Conservation (phyloP, 208 protist species). For the Kentomonas sorsogonicus region DNA sequence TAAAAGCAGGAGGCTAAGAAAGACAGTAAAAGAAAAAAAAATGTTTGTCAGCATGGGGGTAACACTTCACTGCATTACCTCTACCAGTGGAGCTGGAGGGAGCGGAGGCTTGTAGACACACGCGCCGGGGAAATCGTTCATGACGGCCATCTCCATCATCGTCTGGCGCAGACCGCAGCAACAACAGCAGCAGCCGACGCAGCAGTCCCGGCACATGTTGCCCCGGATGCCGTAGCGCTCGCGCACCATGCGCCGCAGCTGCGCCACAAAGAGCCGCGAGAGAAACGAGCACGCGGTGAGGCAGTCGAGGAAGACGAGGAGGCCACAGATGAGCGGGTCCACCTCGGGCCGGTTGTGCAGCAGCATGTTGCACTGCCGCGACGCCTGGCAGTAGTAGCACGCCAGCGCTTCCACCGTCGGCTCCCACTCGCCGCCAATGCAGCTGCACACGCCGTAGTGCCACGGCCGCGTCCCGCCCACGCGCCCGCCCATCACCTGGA, state of each 20-base stretch:
- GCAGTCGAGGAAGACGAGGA: neutral
- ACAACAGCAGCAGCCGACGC: constrained; percentile 23
- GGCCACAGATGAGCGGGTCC: neutral
- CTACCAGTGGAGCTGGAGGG: constrained; percentile 12
- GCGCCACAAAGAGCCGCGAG: constrained; percentile 8
- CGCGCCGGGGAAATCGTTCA: constrained; percentile 56
- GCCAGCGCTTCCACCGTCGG: no score
- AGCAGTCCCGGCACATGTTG: constrained; percentile 14
- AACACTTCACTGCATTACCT: constrained; percentile 34
- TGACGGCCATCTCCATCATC: constrained; percentile 52
- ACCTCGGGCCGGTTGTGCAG: neutral
- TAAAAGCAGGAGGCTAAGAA: neutral
- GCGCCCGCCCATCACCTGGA: neutral
- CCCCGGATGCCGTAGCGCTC: constrained; percentile 20
- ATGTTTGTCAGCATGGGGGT: neutral
- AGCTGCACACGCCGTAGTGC: constrained; percentile 10
- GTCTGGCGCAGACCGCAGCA: constrained; percentile 45
- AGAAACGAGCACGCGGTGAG: neutral
- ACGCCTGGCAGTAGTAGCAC: constrained; percentile 10
- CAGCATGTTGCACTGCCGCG: constrained; percentile 2
- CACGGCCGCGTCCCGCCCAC: neutral
- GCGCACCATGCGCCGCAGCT: constrained; percentile 20
- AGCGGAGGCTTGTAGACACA: constrained; percentile 23
- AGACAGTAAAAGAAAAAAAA: constrained; percentile 1
- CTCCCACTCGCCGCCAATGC: neutral